Base-by-base conservation (phyloP, 345 rosid genomes). In the Ricinus communis region DNA sequence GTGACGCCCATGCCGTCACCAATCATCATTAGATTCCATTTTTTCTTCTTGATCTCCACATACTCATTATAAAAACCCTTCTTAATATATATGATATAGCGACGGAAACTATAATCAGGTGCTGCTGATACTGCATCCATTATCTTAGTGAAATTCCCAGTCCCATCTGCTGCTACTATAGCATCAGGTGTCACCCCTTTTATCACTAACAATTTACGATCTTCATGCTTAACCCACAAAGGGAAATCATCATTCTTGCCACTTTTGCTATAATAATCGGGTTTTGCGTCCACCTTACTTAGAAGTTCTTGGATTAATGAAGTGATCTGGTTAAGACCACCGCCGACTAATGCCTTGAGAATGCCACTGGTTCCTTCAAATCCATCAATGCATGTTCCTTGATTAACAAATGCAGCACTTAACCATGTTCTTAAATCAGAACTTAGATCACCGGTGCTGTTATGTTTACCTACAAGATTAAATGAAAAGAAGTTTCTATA, bases 161-260 rank as follows among this genome's bases (percentile, higher is more conserved):
- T 72, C n/a, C 74, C 81, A 41, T 77, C 77, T 36, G 68, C 65
- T 28, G 81, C 81, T 13, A 77, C 77, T 14, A 72, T 31, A 25
- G 18, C 81, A 67, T 77, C 66, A 16, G 73, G 70, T 0, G 57
- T 63, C 33, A 72, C 52, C 41, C 77, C 81, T 49, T 72, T 69
- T 16, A 46, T 33, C 0, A 45, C 51, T 7, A 75, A 8, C 52
- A 75, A n/a, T 27, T 75, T 62, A 18, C 87, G 78, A 67, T 90
- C 95, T 38, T 78, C 80, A 9, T 77, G 77, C 69, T 69, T 80
- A 65, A 91, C 74, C 97, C 96, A 91, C 1, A 76, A 50, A 27
- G 97, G 97, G 66, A 88, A 87, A 16, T 53, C 71, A 69, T 65
- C 49, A 2, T 69, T 56, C 7, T 72, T 28, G 64, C 27, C 49